These are phyloP conservation scores for Aspergillus puulaauensis DNA, from an alignment of 2,329 filamentous ascomycete genomes.

Conservation along the genomic window DNA sequence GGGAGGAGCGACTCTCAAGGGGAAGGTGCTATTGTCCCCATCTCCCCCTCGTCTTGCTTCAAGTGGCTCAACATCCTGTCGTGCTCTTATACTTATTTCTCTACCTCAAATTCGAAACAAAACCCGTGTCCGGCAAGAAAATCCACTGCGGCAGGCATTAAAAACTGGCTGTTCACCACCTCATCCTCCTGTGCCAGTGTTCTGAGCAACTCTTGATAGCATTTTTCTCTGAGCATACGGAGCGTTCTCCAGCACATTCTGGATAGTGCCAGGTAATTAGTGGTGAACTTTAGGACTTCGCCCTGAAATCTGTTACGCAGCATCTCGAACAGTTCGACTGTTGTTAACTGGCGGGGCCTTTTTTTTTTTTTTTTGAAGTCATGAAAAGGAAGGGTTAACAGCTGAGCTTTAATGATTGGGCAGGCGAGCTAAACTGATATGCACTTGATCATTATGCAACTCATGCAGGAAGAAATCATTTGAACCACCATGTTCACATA, in stretches of 20 bases:
- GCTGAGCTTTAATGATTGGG: no score
- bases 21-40: no score
- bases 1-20: no score
- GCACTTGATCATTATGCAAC: no score
- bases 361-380: no score
- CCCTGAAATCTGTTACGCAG: conserved; percentile 35
- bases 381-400: no score
- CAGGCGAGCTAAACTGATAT: no score
- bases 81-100: no score
- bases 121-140: not conserved
- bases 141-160: not conserved
- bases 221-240: conserved; percentile 28
- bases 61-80: no score
- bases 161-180: not conserved
- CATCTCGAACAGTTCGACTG: conserved; percentile 24
- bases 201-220: conserved; percentile 28
- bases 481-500: no score
- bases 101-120: not conserved
- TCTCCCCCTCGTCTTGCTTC: no score
- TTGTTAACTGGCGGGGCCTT: conserved; percentile 4
- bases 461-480: no score
- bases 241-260: conserved; percentile 43
- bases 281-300: conserved; percentile 38
- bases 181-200: not conserved
- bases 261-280: conserved; percentile 46